Evolutionary conservation across 2,329 filamentous ascomycete species (phyloP).

Genomic region (Phialophora tarda): DNA sequence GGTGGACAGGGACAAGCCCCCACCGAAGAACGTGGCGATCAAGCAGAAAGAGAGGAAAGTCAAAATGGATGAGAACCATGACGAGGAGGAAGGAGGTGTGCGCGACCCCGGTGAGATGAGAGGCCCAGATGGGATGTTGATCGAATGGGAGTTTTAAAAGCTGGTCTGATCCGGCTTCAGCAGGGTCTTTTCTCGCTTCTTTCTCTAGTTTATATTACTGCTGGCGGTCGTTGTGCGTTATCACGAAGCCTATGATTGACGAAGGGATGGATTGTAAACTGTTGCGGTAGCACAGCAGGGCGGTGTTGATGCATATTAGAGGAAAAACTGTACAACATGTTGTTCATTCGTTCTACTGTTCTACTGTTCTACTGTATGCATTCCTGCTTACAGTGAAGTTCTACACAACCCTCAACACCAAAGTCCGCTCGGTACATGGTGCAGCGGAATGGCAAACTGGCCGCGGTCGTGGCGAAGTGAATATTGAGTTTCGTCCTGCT

Average conservation of each 20-base stretch:
- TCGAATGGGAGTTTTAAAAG: constrained; percentile 37
- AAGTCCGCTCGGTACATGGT: not conserved
- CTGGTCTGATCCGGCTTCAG: not conserved
- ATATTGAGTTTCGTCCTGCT: not conserved
- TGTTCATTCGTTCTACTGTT: not conserved
- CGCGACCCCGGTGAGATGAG: constrained; percentile 30
- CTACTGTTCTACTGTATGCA: not conserved
- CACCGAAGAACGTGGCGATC: constrained; percentile 34
- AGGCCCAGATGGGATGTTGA: constrained; percentile 38
- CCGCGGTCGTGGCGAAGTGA: not conserved
- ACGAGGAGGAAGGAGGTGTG: constrained; percentile 29
- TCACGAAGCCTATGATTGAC: constrained; percentile 3
- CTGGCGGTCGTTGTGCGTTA: not conserved
- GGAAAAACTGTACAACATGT: not conserved
- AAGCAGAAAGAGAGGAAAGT: constrained; percentile 38
- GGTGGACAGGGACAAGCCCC: constrained; percentile 37
- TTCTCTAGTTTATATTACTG: not conserved
- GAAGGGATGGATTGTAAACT: not conserved
- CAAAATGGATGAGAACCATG: constrained; percentile 25
- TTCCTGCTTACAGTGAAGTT: not conserved
- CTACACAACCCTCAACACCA: not conserved
- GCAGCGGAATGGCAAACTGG: not conserved
- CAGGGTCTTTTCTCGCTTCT: not conserved
- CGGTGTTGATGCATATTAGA: not conserved
- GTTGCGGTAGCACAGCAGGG: not conserved